A percentile compares a stretch with the other conserved stretches of the same genome.
Evolutionary conservation across 345 rosid genomes (phyloP).

Genomic region (Murraya koenigii): DNA sequence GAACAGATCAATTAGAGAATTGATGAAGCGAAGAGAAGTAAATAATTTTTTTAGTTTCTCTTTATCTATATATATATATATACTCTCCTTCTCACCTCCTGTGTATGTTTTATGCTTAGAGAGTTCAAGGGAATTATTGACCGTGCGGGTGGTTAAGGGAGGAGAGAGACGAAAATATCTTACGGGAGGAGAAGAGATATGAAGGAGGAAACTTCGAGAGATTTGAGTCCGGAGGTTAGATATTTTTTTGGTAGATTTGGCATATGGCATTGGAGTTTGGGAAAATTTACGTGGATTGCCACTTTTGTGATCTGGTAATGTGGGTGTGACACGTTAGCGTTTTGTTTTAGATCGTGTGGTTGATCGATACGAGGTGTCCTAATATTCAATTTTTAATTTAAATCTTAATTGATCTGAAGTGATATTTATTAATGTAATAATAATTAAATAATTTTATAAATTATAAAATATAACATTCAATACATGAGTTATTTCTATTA

Average conservation of each 20-base stretch:
- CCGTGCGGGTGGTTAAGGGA: conserved; percentile 3
- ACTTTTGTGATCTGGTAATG: neutral
- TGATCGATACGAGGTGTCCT: no score
- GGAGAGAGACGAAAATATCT: conserved; percentile 40
- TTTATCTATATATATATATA: no score
- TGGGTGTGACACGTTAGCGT: neutral
- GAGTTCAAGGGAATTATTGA: conserved; percentile 17
- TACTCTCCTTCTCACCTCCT: neutral
- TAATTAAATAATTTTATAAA: no score
- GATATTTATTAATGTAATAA: no score
- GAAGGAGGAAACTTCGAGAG: conserved; percentile 49
- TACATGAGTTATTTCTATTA: no score
- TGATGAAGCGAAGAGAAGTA: no score
- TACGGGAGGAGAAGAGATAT: neutral
- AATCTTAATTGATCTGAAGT: no score
- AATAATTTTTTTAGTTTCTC: no score
- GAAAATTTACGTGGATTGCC: conserved; percentile 35
- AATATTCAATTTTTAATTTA: no score
- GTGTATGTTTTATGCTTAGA: neutral
- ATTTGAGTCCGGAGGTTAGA: conserved; percentile 25
- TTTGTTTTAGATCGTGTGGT: neutral
- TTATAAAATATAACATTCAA: no score
- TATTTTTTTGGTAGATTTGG: conserved; percentile 22
- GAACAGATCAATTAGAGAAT: neutral
- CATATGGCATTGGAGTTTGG: neutral